phyloP scores from a whole-genome alignment of 139 green algal species.

The Nannochloris sp. region DNA sequence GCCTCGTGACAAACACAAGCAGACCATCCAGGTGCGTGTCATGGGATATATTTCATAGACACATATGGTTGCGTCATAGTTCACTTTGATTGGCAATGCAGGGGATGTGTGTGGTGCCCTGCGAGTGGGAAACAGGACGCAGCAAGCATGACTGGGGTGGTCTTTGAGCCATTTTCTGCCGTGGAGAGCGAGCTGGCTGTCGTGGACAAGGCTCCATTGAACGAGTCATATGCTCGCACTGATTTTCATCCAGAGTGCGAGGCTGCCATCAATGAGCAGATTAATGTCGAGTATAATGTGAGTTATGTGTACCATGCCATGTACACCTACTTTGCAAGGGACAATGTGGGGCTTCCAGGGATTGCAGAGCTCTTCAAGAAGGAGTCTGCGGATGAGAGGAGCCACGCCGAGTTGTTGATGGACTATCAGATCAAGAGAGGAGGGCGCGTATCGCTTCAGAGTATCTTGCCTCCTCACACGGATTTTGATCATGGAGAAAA shows the following conservation, averaged over 20 bases:
- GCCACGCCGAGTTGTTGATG: conserved; percentile 90
- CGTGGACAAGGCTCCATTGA: conserved; percentile 47
- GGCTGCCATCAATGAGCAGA: conserved; percentile 89
- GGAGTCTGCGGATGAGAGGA: conserved; percentile 70
- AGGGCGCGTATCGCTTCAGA: conserved; percentile 75
- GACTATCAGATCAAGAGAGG: conserved; percentile 83
- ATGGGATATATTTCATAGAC: too few relatives aligned
- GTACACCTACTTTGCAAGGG: conserved; percentile 87
- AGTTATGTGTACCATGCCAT: conserved; percentile 92
- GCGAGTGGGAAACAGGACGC: neutral
- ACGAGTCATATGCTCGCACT: conserved; percentile 62
- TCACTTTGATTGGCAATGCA: too few relatives aligned
- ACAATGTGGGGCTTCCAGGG: conserved; percentile 90
- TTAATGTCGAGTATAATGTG: conserved; percentile 81
- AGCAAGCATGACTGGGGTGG: conserved; percentile 18
- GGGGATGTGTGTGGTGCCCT: neutral
- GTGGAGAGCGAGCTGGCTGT: conserved; percentile 60
- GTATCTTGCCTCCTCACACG: conserved; percentile 67
- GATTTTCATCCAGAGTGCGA: conserved; percentile 68
- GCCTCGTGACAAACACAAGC: too few relatives aligned
- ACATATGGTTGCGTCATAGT: too few relatives aligned
- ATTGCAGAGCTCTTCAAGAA: conserved; percentile 66
- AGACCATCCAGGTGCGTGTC: too few relatives aligned
- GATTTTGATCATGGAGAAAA: conserved; percentile 64
- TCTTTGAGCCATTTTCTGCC: conserved; percentile 72